A percentile compares a stretch with the other conserved stretches of the same genome.
These are phyloP conservation scores for Nigrospora sphaerica DNA, from an alignment of 2,329 filamentous ascomycete species.

Conservation along the genomic window DNA sequence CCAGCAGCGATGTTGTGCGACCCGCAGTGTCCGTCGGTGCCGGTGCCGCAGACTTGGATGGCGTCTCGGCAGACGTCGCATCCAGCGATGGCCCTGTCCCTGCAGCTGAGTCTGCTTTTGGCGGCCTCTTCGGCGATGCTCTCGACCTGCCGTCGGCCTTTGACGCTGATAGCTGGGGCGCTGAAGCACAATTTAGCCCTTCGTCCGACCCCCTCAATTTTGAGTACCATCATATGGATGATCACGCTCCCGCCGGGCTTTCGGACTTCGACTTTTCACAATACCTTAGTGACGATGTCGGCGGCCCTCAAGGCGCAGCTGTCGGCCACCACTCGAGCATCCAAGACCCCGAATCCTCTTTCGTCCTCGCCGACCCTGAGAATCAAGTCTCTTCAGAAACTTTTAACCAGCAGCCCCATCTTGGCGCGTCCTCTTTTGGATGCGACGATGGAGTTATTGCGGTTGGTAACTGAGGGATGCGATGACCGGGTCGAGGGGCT, in stretches of 20 bases:
- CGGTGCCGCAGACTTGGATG: constrained; percentile 41
- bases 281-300: constrained; percentile 47
- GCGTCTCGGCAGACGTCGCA: constrained; percentile 34
- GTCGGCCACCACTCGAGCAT: constrained; percentile 39
- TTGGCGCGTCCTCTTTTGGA: constrained; percentile 67
- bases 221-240: constrained; percentile 62
- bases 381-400: constrained; percentile 55
- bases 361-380: constrained; percentile 50
- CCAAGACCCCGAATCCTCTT: constrained; percentile 45
- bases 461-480: constrained; percentile 57
- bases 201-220: constrained; percentile 58
- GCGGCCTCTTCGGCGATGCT: constrained; percentile 63
- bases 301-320: constrained; percentile 37
- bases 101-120: constrained; percentile 53
- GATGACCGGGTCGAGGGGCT: constrained; percentile 36
- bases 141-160: constrained; percentile 60
- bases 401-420: constrained; percentile 66
- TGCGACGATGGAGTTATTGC: constrained; percentile 69
- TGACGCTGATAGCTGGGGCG: constrained; percentile 68
- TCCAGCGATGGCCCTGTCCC: constrained; percentile 34
- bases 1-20: constrained; percentile 99
- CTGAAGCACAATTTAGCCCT: constrained; percentile 72
- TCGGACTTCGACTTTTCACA: constrained; percentile 36
- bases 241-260: constrained; percentile 46
- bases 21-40: constrained; percentile 98